Conservation (phyloP, 345 rosid genomes). For the Salix purpurea region DNA sequence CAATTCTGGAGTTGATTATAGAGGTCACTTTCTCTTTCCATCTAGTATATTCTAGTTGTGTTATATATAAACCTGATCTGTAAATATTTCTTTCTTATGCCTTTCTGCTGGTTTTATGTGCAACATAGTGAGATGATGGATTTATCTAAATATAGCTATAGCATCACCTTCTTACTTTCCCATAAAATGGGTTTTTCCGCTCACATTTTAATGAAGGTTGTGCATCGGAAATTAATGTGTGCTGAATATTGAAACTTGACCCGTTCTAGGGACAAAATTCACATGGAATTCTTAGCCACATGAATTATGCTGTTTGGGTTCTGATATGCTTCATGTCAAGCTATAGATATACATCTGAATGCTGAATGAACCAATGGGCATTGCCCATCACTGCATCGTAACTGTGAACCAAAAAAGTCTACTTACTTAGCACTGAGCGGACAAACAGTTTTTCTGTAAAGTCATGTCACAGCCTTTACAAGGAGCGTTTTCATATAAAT, state of each 20-base stretch:
- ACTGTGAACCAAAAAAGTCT: neutral
- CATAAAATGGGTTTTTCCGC: neutral
- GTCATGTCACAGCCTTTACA: neutral
- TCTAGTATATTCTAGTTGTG: neutral
- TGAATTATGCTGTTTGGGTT: too few species aligned
- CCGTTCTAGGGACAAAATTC: neutral
- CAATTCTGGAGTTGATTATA: constrained; percentile 87
- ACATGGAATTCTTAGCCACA: too few species aligned
- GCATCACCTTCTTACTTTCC: neutral
- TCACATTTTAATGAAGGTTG: neutral
- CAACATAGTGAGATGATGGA: neutral
- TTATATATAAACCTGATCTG: neutral
- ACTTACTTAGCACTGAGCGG: neutral
- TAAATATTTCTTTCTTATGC: neutral
- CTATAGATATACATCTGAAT: neutral
- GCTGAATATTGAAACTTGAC: neutral
- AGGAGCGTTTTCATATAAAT: neutral
- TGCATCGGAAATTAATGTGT: neutral
- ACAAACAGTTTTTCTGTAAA: neutral
- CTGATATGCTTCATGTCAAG: neutral
- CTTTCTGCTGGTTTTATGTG: neutral
- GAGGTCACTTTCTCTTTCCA: constrained; percentile 41
- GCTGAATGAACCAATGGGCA: neutral
- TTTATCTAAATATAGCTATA: neutral
- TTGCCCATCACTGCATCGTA: neutral